phyloP scores from a whole-genome alignment of 495 filamentous ascomycete species.

The Tuber umbilicatum region DNA sequence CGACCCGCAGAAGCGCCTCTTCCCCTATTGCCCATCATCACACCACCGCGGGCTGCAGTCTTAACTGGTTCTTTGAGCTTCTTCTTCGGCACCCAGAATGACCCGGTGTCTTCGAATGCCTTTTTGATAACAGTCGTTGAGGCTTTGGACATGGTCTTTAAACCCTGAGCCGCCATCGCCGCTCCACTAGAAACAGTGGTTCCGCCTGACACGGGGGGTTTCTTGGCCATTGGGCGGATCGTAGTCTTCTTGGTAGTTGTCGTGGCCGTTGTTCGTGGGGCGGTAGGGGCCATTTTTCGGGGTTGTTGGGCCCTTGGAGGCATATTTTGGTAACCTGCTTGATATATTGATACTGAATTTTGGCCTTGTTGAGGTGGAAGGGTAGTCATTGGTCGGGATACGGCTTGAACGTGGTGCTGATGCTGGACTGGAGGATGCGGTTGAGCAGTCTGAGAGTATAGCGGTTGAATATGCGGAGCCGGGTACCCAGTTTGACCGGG shows the following conservation, averaged over 20 bases:
- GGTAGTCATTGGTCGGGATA: neutral
- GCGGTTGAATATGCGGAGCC: neutral
- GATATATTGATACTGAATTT: neutral
- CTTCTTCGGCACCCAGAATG: conserved; percentile 23
- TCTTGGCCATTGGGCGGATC: conserved; percentile 16
- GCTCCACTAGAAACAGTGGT: conserved; percentile 13
- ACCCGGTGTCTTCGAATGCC: conserved; percentile 16
- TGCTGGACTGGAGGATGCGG: neutral
- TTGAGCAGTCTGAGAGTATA: neutral
- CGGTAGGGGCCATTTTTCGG: conserved; percentile 2
- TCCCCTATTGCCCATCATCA: neutral
- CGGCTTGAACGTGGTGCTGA: neutral
- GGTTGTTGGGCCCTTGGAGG: neutral
- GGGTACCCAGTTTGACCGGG: neutral
- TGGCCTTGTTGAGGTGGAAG: neutral
- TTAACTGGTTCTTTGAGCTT: conserved; percentile 6
- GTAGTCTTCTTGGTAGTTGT: conserved; percentile 9
- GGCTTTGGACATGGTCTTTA: conserved; percentile 19
- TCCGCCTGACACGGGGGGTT: neutral
- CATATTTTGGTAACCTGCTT: neutral
- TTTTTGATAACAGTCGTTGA: conserved; percentile 20
- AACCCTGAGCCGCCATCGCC: conserved; percentile 15
- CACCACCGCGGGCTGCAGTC: conserved; percentile 1
- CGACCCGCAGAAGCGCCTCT: neutral
- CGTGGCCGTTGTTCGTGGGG: conserved; percentile 6